Conservation (phyloP, 257 asterid species). For the Nicotiana undulata region DNA sequence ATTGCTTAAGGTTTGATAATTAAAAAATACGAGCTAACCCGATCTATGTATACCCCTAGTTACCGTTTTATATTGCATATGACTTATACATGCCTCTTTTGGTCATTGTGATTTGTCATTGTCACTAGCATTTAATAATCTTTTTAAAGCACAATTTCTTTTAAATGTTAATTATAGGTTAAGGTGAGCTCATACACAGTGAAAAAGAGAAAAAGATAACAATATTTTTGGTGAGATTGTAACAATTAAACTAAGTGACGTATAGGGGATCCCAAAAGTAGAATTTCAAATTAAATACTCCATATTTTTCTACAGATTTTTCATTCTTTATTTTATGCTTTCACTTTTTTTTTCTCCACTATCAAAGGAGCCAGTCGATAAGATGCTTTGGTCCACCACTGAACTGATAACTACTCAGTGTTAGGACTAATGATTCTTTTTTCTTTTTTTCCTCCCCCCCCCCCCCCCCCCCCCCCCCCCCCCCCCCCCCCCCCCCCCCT, state of each 20-base stretch:
- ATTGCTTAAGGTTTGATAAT: too few species aligned
- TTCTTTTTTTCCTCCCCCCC: not conserved
- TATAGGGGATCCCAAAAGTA: not conserved
- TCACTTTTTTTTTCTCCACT: not conserved
- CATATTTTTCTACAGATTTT: not conserved
- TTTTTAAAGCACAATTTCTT: too few species aligned
- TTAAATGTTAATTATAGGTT: too few species aligned
- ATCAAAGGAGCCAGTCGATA: slow-evolving; percentile 5
- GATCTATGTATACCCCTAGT: too few species aligned
- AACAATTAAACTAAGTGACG: not conserved
- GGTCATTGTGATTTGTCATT: too few species aligned
- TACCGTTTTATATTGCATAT: too few species aligned
- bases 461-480: too few species aligned
- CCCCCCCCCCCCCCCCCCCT: too few species aligned
- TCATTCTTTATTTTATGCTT: not conserved
- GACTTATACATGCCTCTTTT: too few species aligned
- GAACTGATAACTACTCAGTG: not conserved
- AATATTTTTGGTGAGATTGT: not conserved
- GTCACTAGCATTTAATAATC: too few species aligned
- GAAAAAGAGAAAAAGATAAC: not conserved
- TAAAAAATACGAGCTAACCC: too few species aligned
- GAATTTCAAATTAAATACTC: not conserved
- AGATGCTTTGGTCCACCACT: slow-evolving; percentile 7
- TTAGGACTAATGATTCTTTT: not conserved
- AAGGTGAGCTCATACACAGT: not conserved